Evolutionary conservation across 345 rosid genomes (phyloP), one percentile per base, ranked within the genome.

Genomic region (Carallia brachiata): DNA sequence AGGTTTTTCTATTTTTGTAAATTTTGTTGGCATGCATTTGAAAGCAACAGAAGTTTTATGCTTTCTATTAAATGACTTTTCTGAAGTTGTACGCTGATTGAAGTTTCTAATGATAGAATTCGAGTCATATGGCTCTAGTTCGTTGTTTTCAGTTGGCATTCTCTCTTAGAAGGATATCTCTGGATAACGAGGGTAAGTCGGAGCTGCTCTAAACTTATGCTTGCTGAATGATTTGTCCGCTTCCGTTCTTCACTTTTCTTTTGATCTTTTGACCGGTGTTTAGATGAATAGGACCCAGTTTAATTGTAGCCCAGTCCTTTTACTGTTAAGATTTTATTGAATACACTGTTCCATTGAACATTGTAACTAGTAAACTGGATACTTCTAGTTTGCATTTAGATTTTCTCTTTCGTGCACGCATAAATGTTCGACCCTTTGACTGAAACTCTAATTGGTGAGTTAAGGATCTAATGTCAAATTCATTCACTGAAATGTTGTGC

Each of bases 101-200:
- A 69, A 63, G 66, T 67, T 75, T 65, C 59, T 77, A 73, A 68
- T 44, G 50, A 66, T 92, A 93, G 98, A 78, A 87, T 18, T 89
- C 98, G 75, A 89, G 88, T 80, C 90, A 87, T 57, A 53, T 81
- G 84, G 91, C 92, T 70, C 81, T 93, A 73, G 85, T 84, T 74
- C 86, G 90, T 75, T 85, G 96, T 83, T 91, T 93, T 80, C 98
- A 93, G 84, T 69, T 89, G 76, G 97, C 94, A 58, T 85, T 93
- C 71, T 91, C 97, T 60, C 89, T 93, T 70, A 79, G 97, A 75
- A 83, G 83, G 71, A 74, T 89, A 69, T 86, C 97, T 70, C 53
- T 91, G 73, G 92, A 82, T 77, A 84, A 82, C 64, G 89, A 89
- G 71, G 92, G 98, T 87, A 69, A 60, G 80, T 71, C 67, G 70